Evolutionary conservation across 2,329 filamentous ascomycete species (phyloP), one percentile per base, ranked within the genome.

Genomic region (Aspergillus pseudoglaucus): DNA sequence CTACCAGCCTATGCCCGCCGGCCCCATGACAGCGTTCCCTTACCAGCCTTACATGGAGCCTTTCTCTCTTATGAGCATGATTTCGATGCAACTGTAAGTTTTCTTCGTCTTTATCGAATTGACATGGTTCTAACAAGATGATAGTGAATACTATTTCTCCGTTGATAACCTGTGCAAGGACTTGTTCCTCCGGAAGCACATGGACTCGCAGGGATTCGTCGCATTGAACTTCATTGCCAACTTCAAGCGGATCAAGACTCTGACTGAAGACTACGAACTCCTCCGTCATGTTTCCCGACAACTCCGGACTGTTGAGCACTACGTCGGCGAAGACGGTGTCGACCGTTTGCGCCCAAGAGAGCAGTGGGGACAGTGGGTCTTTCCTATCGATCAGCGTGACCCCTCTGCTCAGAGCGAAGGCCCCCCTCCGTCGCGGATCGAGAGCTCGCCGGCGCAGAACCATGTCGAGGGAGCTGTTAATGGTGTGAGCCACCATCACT

Each of bases 161-260:
- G 80, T 95, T 23, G 88, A 96, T 62, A 98, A 98, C 65, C 78
- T 97, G 44, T 87, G 88, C 77, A 96, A 95, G 70, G 93, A 98
- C 62, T 78, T 88, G 61, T 97, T 83, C 68, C 77, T 98, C 50
- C 85, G 93, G 48, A 84, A 82, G 60, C 84, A 90, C 59, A 97
- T 98, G 93, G 91, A 98, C 64, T 88, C 87, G 1, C 88, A 97
- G 66, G 93, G 93, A 15, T 97, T 90, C 62, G 90, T 96, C 12
- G 83, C 82, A 44, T 73, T 98, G 45, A 77, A 79, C 30, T 80
- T 95, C 49, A 85, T 98, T 57, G 80, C 86, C 18, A 79, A 77
- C n/a, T 98, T 98, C 76, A 89, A 88, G 68, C 85, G 93, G 50
- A 85, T 95, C 64, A 84, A 84, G 67, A 73, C 79, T 23, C 71